Conservation (phyloP, 1,284 basidiomycete genomes). For the Amylostereum areolatum region DNA sequence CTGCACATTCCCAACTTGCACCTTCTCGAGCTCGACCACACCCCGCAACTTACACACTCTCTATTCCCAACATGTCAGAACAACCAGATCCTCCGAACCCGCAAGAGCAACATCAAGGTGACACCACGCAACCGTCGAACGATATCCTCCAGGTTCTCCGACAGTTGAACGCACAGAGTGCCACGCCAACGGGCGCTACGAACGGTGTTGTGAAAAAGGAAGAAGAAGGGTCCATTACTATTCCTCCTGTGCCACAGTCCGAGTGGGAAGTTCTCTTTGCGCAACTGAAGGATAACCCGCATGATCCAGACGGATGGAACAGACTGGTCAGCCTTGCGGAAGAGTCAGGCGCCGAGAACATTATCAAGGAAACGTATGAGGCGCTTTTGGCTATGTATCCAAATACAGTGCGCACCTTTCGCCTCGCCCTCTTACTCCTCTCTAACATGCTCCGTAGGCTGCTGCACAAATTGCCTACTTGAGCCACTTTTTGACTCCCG, state of each 20-base stretch:
- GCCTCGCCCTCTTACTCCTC: too few species aligned
- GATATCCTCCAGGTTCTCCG: constrained; percentile 35
- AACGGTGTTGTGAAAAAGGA: constrained; percentile 20
- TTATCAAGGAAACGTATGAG: constrained; percentile 68
- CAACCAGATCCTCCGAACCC: constrained; percentile 6
- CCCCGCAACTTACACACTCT: constrained; percentile 4
- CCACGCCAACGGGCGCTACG: constrained; percentile 16
- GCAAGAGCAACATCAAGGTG: constrained; percentile 12
- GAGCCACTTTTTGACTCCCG: constrained; percentile 66
- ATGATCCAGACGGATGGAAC: constrained; percentile 66
- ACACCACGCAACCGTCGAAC: constrained; percentile 32
- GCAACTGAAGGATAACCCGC: constrained; percentile 44
- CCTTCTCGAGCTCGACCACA: too few species aligned
- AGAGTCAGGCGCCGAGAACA: constrained; percentile 59
- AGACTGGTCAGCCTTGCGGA: constrained; percentile 63
- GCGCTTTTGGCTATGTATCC: constrained; percentile 72
- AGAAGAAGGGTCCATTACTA: constrained; percentile 11
- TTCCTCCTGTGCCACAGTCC: constrained; percentile 23
- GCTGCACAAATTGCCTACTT: constrained; percentile 79
- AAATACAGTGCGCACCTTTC: constrained; percentile 69
- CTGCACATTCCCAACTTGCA: too few species aligned
- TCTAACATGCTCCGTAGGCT: constrained; percentile 41
- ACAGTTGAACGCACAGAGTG: constrained; percentile 26
- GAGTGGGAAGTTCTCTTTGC: constrained; percentile 44
- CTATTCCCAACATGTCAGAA: constrained; percentile 8